These are phyloP conservation scores for Wickerhamomyces rabaulensis DNA, from an alignment of 805 yeast species.

Conservation along the genomic window DNA sequence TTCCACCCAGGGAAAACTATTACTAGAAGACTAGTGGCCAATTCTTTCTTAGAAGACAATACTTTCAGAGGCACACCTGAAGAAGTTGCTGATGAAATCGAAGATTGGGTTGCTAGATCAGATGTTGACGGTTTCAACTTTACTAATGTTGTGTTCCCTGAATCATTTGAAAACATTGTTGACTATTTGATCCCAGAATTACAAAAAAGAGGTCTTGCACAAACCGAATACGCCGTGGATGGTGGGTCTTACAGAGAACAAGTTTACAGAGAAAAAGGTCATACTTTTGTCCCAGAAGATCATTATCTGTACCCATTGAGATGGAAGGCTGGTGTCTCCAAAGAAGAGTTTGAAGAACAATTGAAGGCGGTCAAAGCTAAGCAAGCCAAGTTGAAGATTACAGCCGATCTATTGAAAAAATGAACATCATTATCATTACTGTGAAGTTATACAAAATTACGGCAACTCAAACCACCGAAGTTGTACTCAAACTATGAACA, in stretches of 20 bases:
- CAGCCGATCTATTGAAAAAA: constrained; percentile 8
- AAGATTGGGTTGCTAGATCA: constrained; percentile 34
- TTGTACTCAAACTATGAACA: too few species aligned
- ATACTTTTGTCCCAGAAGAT: constrained; percentile 8
- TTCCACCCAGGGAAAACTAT: constrained; percentile 10
- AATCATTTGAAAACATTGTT: constrained; percentile 35
- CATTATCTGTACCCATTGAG: constrained; percentile 17
- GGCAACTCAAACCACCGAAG: too few species aligned
- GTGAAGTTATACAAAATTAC: too few species aligned
- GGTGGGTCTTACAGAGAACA: constrained; percentile 30
- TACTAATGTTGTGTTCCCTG: constrained; percentile 34
- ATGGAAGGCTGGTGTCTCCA: constrained; percentile 22
- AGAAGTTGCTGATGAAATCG: constrained; percentile 35
- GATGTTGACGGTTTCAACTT: constrained; percentile 40
- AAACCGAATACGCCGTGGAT: constrained; percentile 31
- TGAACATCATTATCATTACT: too few species aligned
- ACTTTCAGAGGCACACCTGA: constrained; percentile 28
- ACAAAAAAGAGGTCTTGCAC: constrained; percentile 24
- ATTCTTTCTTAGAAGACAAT: constrained; percentile 18
- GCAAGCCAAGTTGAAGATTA: constrained; percentile 1
- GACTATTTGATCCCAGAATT: constrained; percentile 33
- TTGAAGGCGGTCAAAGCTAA: not conserved
- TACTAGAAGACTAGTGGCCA: constrained; percentile 21
- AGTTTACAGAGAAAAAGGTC: constrained; percentile 24
- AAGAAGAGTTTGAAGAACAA: constrained; percentile 22